These are phyloP conservation scores for Leucosporidium creatinivorum DNA, from an alignment of 768 basidiomycete genomes.

Conservation along the genomic window DNA sequence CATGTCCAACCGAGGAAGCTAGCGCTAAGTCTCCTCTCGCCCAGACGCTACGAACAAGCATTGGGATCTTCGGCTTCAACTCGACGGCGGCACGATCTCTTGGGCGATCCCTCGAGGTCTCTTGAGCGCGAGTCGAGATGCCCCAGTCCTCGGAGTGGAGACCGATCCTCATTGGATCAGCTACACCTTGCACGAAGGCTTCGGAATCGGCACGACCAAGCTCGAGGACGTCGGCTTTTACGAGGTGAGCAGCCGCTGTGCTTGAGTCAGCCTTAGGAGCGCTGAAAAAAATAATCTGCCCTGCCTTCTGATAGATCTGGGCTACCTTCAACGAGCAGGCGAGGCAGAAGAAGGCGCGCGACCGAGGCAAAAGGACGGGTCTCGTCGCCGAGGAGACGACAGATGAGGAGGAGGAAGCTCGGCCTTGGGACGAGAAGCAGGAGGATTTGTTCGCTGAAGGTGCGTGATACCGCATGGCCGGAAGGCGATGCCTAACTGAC, in stretches of 20 bases:
- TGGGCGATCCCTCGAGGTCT: constrained; percentile 15
- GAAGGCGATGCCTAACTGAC: too few relatives aligned
- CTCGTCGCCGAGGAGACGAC: neutral
- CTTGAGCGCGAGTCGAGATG: neutral
- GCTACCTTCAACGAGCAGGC: too few relatives aligned
- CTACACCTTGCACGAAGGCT: too few relatives aligned
- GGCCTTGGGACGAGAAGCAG: neutral
- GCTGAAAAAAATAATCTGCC: neutral
- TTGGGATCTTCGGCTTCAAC: constrained; percentile 26
- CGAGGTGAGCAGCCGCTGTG: neutral
- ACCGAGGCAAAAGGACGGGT: neutral
- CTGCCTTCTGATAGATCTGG: too few relatives aligned
- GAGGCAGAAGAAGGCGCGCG: too few relatives aligned
- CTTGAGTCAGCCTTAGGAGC: neutral
- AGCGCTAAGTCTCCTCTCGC: too few relatives aligned
- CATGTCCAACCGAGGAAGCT: too few relatives aligned
- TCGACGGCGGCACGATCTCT: constrained; percentile 12
- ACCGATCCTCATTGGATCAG: too few relatives aligned
- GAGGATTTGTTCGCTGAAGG: constrained; percentile 8
- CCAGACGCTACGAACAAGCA: constrained; percentile 18
- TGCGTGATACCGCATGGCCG: too few relatives aligned
- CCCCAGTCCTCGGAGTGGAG: too few relatives aligned
- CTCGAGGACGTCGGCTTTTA: constrained; percentile 20
- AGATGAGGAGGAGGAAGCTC: neutral
- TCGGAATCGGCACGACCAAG: too few relatives aligned